These are phyloP conservation scores for Phylloporus sp. DNA, from an alignment of 768 basidiomycete genomes.

Conservation along the genomic window DNA sequence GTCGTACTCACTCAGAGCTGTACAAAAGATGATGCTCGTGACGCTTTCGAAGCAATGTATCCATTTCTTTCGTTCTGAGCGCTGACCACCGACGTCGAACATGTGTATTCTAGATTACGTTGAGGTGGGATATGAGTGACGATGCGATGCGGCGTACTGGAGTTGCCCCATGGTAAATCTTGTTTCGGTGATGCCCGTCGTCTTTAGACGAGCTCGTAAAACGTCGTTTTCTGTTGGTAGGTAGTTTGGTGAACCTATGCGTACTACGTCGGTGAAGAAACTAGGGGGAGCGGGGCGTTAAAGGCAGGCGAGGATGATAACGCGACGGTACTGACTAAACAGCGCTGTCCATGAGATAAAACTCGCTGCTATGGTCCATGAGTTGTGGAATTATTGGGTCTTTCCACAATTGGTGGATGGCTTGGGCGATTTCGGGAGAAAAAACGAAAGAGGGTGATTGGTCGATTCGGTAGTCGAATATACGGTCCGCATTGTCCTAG, in stretches of 20 bases:
- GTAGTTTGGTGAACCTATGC: slow-evolving; percentile 79
- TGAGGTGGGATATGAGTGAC: background rate
- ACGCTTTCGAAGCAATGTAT: slow-evolving; percentile 78
- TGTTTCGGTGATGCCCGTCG: slow-evolving; percentile 88
- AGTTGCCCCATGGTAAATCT: slow-evolving; percentile 66
- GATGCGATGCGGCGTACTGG: slow-evolving; percentile 36
- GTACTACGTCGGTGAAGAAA: slow-evolving; percentile 81
- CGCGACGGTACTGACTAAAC: slow-evolving; percentile 56
- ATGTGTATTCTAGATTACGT: slow-evolving; percentile 46
- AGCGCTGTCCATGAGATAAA: slow-evolving; percentile 95
- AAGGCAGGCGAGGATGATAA: background rate
- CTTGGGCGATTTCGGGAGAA: slow-evolving; percentile 60
- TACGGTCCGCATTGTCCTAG: slow-evolving; percentile 50
- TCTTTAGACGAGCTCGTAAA: slow-evolving; percentile 82
- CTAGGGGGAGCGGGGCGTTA: slow-evolving; percentile 35
- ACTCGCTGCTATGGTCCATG: slow-evolving; percentile 63
- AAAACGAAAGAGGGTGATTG: slow-evolving; percentile 42
- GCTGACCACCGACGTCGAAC: slow-evolving; percentile 78
- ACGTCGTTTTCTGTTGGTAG: slow-evolving; percentile 84
- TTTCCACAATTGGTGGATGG: slow-evolving; percentile 64
- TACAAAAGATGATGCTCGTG: slow-evolving; percentile 75
- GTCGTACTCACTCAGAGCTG: slow-evolving; percentile 71
- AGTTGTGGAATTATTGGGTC: slow-evolving; percentile 54
- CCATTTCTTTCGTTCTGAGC: slow-evolving; percentile 80
- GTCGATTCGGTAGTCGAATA: slow-evolving; percentile 52